Conservation (phyloP, 257 asterid genomes). For the Echites panduratus region DNA sequence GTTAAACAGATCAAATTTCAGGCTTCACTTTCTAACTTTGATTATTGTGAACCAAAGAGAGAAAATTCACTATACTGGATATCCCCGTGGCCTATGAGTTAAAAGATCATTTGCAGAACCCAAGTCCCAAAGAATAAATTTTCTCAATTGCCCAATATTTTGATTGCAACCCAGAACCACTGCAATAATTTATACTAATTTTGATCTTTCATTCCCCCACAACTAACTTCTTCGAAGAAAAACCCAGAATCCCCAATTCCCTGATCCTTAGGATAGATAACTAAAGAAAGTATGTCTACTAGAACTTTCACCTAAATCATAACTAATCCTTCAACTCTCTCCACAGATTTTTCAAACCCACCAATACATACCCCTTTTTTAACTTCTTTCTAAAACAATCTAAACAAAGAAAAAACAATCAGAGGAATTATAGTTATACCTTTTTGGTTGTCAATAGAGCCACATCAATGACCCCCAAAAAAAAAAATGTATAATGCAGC, state of each 20-base stretch:
- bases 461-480: background rate
- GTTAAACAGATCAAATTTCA: background rate
- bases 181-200: background rate
- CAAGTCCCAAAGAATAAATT: slow-evolving; percentile 7
- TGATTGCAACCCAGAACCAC: slow-evolving; percentile 1
- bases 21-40: background rate
- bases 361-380: slow-evolving; percentile 16
- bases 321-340: slow-evolving; percentile 30
- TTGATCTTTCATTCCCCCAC: slow-evolving; percentile 9
- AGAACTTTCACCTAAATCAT: slow-evolving; percentile 52
- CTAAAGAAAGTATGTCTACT: slow-evolving; percentile 26
- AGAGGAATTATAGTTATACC: background rate
- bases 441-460: background rate
- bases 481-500: slow-evolving; percentile 4
- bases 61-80: background rate
- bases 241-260: slow-evolving; percentile 20
- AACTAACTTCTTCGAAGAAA: slow-evolving; percentile 19
- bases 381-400: slow-evolving; percentile 13
- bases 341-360: slow-evolving; percentile 29
- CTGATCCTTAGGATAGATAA: slow-evolving; percentile 19
- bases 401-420: slow-evolving; percentile 18
- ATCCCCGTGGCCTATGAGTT: background rate
- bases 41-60: background rate
- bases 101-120: background rate
- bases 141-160: slow-evolving; percentile 16